Conservation (phyloP, 2,329 filamentous ascomycete species). For the Dendrostoma leiphaemia region DNA sequence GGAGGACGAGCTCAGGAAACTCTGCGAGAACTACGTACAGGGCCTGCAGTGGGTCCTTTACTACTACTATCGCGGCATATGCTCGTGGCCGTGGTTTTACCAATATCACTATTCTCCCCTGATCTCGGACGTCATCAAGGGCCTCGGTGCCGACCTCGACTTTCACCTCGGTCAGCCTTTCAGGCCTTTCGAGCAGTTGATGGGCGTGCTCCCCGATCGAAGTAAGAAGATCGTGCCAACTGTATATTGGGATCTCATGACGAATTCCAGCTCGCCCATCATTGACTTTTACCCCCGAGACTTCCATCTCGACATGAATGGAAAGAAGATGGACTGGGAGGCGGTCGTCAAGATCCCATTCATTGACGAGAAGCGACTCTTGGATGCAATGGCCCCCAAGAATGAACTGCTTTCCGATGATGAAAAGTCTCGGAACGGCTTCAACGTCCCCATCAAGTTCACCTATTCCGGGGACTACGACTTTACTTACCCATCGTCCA, state of each 20-base stretch:
- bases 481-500: slow-evolving; percentile 82
- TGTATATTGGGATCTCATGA: slow-evolving; percentile 92
- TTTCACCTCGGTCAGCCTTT: slow-evolving; percentile 96
- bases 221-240: slow-evolving; percentile 93
- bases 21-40: slow-evolving; percentile 96
- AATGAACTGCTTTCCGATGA: slow-evolving; percentile 74
- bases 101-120: slow-evolving; percentile 95
- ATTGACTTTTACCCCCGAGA: slow-evolving; percentile 97
- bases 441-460: slow-evolving; percentile 91
- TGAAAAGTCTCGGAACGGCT: slow-evolving; percentile 81
- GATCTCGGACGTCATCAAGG: slow-evolving; percentile 87
- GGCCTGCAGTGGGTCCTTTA: slow-evolving; percentile 97
- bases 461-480: slow-evolving; percentile 76
- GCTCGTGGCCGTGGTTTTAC: slow-evolving; percentile 99
- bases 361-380: slow-evolving; percentile 85
- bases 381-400: slow-evolving; percentile 82
- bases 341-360: slow-evolving; percentile 99
- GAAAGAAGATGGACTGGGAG: slow-evolving; percentile 99
- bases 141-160: slow-evolving; percentile 80
- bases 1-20: slow-evolving; percentile 68
- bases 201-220: slow-evolving; percentile 95
- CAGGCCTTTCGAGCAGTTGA: slow-evolving; percentile 90
- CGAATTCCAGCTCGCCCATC: slow-evolving; percentile 83
- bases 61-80: slow-evolving; percentile 97
- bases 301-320: slow-evolving; percentile 98